Conservation (phyloP, 2,329 filamentous ascomycete genomes). For the Cordyceps javanica region DNA sequence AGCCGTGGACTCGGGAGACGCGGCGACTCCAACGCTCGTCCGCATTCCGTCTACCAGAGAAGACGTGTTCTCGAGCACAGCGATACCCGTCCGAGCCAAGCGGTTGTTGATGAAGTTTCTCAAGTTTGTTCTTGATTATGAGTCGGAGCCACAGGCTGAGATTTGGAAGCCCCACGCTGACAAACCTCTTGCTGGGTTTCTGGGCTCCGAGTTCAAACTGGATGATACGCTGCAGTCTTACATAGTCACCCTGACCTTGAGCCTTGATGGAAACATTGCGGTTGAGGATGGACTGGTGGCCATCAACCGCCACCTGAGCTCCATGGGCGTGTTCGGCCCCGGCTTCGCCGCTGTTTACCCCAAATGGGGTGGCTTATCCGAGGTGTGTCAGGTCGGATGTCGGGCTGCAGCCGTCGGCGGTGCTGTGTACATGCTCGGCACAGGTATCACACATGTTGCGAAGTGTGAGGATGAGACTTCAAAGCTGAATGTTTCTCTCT, state of each 20-base stretch:
- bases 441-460: slow-evolving; percentile 46
- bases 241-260: slow-evolving; percentile 64
- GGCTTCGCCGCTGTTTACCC: slow-evolving; percentile 86
- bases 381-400: slow-evolving; percentile 87
- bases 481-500: slow-evolving; percentile 43
- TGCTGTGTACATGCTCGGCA: slow-evolving; percentile 79
- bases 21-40: slow-evolving; percentile 38
- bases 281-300: slow-evolving; percentile 62
- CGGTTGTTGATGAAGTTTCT: slow-evolving; percentile 88
- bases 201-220: slow-evolving; percentile 57
- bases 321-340: slow-evolving; percentile 80
- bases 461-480: slow-evolving; percentile 17
- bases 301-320: slow-evolving; percentile 74
- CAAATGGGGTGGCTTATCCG: slow-evolving; percentile 87
- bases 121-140: slow-evolving; percentile 73
- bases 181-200: slow-evolving; percentile 51
- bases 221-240: slow-evolving; percentile 61
- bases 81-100: slow-evolving; percentile 74
- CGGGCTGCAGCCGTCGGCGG: slow-evolving; percentile 88
- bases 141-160: slow-evolving; percentile 48
- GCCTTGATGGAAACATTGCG: slow-evolving; percentile 56
- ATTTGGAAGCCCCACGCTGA: slow-evolving; percentile 54
- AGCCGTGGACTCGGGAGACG: slow-evolving; percentile 18
- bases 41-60: slow-evolving; percentile 85
- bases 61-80: slow-evolving; percentile 77